Percentiles rank a stretch among this genome's conserved stretches.
phyloP scores from a whole-genome alignment of 1,139 yeast species.

The Geotrichum australiense region DNA sequence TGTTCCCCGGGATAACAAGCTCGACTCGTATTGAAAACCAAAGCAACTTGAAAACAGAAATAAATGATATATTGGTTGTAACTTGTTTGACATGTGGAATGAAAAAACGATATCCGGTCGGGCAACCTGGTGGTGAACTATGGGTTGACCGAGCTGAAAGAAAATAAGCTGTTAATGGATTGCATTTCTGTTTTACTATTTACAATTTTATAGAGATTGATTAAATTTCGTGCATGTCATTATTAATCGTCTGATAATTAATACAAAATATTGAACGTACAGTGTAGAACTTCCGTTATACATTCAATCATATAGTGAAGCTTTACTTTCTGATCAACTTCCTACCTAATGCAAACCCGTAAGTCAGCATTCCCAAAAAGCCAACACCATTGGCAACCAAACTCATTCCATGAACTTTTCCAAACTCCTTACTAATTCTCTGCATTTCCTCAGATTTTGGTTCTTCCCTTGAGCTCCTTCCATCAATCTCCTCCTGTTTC shows the following conservation, averaged over 20 bases:
- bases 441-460: slow-evolving; percentile 47
- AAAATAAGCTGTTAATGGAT: background rate
- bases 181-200: background rate
- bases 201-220: background rate
- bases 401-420: slow-evolving; percentile 67
- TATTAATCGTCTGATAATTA: background rate
- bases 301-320: too few relatives aligned
- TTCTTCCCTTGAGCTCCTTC: slow-evolving; percentile 48
- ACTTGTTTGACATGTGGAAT: slow-evolving; percentile 36
- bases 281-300: too few relatives aligned
- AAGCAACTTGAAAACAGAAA: slow-evolving; percentile 26
- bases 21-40: slow-evolving; percentile 30
- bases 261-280: background rate
- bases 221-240: background rate
- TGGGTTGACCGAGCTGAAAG: slow-evolving; percentile 22
- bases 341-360: slow-evolving; percentile 44
- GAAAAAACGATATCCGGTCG: slow-evolving; percentile 38
- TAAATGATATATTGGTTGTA: slow-evolving; percentile 31
- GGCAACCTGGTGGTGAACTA: slow-evolving; percentile 32
- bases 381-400: slow-evolving; percentile 59
- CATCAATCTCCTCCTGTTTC: slow-evolving; percentile 39
- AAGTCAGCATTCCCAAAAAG: slow-evolving; percentile 54
- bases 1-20: slow-evolving; percentile 44
- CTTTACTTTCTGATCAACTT: slow-evolving; percentile 6
- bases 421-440: slow-evolving; percentile 49